phyloP scores from a whole-genome alignment of 805 yeast genomes.

The Suhomyces vadensis region DNA sequence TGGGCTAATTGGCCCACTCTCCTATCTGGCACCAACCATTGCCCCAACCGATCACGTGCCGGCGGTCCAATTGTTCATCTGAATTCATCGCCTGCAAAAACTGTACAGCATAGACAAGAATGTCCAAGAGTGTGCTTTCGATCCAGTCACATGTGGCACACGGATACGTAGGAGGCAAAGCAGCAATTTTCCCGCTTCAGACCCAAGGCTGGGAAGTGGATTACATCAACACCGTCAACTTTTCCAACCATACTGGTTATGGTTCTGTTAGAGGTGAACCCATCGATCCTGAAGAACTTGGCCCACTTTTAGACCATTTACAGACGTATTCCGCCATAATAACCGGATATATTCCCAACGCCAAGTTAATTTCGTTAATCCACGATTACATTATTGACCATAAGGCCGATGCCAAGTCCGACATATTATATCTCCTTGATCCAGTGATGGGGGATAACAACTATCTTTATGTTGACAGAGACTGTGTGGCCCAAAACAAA shows the following conservation, averaged over 20 bases:
- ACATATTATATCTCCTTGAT: slow-evolving; percentile 59
- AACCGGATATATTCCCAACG: slow-evolving; percentile 70
- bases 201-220: slow-evolving; percentile 71
- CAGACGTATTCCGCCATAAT: slow-evolving; percentile 54
- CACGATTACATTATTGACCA: slow-evolving; percentile 33
- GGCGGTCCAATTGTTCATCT: too few relatives aligned
- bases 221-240: slow-evolving; percentile 61
- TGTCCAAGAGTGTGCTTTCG: slow-evolving; percentile 41
- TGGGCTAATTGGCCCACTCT: too few relatives aligned
- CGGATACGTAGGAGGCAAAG: slow-evolving; percentile 72
- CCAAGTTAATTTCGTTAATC: slow-evolving; percentile 43
- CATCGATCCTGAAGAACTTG: slow-evolving; percentile 19
- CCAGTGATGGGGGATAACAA: slow-evolving; percentile 86
- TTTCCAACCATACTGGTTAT: slow-evolving; percentile 72
- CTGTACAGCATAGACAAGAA: slow-evolving; percentile 1
- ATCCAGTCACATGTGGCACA: slow-evolving; percentile 72
- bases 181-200: slow-evolving; percentile 65
- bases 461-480: slow-evolving; percentile 58
- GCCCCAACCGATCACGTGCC: too few relatives aligned
- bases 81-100: neutral
- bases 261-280: slow-evolving; percentile 54
- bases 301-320: slow-evolving; percentile 10
- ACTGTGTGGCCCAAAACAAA: slow-evolving; percentile 37
- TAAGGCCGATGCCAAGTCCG: slow-evolving; percentile 32
- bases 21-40: too few relatives aligned